Conservation (phyloP, 495 filamentous ascomycete species). For the Penicillium fimorum region DNA sequence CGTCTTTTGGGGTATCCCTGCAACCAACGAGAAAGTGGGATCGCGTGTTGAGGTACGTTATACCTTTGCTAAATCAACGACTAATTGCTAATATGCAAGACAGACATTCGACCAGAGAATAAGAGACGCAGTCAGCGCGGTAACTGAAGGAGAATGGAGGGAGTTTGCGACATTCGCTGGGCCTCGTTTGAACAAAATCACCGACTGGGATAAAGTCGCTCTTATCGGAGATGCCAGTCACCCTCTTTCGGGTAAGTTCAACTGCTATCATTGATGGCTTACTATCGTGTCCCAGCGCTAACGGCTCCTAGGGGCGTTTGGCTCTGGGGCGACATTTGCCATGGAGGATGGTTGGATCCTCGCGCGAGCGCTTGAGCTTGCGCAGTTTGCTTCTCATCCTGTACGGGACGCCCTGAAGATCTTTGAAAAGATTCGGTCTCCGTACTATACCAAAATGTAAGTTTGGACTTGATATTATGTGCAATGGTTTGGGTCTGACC, state of each 20-base stretch:
- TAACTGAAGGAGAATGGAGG: slow-evolving; percentile 39
- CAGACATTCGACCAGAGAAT: slow-evolving; percentile 38
- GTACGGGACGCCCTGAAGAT: slow-evolving; percentile 35
- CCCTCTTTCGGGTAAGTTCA: slow-evolving; percentile 38
- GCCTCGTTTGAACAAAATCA: slow-evolving; percentile 33
- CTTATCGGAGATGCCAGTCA: slow-evolving; percentile 52
- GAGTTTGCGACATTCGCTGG: slow-evolving; percentile 48
- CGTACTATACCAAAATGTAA: slow-evolving; percentile 40
- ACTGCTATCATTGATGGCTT: no score
- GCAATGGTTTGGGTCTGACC: neutral
- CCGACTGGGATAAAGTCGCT: slow-evolving; percentile 44
- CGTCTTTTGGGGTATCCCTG: slow-evolving; percentile 48
- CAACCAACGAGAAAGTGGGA: slow-evolving; percentile 35
- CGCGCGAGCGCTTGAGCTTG: slow-evolving; percentile 39
- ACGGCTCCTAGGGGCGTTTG: slow-evolving; percentile 32
- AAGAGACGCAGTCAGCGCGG: slow-evolving; percentile 31
- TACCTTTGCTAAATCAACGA: neutral
- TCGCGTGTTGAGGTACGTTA: slow-evolving; percentile 33
- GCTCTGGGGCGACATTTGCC: slow-evolving; percentile 51
- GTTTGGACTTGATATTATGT: neutral
- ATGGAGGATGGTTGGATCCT: slow-evolving; percentile 52
- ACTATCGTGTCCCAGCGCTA: neutral
- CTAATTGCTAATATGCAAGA: slow-evolving; percentile 6
- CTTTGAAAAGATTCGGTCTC: slow-evolving; percentile 43
- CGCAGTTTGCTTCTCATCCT: slow-evolving; percentile 14